phyloP scores from a whole-genome alignment of 257 asterid genomes.

The Echium plantagineum region DNA sequence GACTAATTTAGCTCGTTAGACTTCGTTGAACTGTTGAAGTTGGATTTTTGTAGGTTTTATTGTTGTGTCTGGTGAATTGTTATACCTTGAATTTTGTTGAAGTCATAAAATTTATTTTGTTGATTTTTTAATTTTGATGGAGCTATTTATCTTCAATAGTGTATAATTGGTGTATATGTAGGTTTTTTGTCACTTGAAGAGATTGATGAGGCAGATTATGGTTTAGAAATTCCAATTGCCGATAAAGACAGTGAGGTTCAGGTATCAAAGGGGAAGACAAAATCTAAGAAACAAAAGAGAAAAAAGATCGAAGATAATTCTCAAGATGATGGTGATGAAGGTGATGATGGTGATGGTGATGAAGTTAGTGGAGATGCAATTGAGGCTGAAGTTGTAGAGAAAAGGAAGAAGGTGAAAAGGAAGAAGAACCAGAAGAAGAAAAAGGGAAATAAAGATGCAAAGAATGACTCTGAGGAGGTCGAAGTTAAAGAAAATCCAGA shows the following conservation, averaged over 20 bases:
- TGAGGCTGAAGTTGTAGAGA: no score
- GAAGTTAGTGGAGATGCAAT: no score
- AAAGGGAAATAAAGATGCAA: constrained; percentile 14
- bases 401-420: no score
- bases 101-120: neutral
- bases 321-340: constrained; percentile 21
- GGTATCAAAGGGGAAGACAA: constrained; percentile 20
- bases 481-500: neutral
- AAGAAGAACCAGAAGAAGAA: constrained; percentile 28
- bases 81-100: no score
- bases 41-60: neutral
- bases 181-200: constrained; percentile 89
- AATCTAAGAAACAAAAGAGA: constrained; percentile 30
- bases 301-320: constrained; percentile 15
- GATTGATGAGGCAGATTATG: constrained; percentile 68
- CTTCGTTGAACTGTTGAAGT: neutral
- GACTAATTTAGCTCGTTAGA: neutral
- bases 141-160: neutral
- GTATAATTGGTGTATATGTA: constrained; percentile 15
- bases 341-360: no score
- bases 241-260: constrained; percentile 16
- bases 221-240: constrained; percentile 40
- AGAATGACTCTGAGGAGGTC: constrained; percentile 12
- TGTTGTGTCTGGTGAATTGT: no score
- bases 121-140: neutral